Conservation (phyloP, 1,284 basidiomycete species). For the Apiotrichum porosum region DNA sequence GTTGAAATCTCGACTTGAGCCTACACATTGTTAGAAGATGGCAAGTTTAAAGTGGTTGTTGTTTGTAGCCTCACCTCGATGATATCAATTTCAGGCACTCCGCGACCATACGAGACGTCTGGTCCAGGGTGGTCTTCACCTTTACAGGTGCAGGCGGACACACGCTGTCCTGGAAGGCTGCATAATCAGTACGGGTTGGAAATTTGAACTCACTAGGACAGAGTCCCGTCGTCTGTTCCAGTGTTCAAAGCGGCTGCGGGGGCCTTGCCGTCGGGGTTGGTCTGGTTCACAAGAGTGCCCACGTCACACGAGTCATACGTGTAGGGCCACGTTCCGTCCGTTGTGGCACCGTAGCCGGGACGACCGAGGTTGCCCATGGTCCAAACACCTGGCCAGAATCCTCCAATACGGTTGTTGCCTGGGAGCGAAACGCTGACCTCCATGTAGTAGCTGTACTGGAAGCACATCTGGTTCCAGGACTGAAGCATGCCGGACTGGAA, state of each 20-base stretch:
- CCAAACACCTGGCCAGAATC: conserved; percentile 78
- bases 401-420: conserved; percentile 52
- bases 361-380: conserved; percentile 87
- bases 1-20: conserved; percentile 31
- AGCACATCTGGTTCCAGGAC: conserved; percentile 76
- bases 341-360: conserved; percentile 73
- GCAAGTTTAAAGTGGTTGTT: neutral
- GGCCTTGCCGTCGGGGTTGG: conserved; percentile 40
- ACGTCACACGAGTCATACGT: conserved; percentile 72
- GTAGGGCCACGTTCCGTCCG: conserved; percentile 55
- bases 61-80: conserved; percentile 45
- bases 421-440: conserved; percentile 71
- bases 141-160: conserved; percentile 57
- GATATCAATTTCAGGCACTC: conserved; percentile 56
- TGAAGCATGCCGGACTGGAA: conserved; percentile 58
- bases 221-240: conserved; percentile 17
- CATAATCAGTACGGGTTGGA: neutral
- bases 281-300: conserved; percentile 66
- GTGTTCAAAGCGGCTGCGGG: conserved; percentile 29
- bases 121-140: conserved; percentile 52
- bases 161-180: conserved; percentile 54
- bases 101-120: conserved; percentile 44
- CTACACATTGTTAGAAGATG: no score
- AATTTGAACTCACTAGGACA: conserved; percentile 8
- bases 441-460: conserved; percentile 53